A percentile compares a stretch with the other conserved stretches of the same genome.
Evolutionary conservation across 805 yeast genomes (phyloP).

Genomic region (Lipomyces starkeyi): DNA sequence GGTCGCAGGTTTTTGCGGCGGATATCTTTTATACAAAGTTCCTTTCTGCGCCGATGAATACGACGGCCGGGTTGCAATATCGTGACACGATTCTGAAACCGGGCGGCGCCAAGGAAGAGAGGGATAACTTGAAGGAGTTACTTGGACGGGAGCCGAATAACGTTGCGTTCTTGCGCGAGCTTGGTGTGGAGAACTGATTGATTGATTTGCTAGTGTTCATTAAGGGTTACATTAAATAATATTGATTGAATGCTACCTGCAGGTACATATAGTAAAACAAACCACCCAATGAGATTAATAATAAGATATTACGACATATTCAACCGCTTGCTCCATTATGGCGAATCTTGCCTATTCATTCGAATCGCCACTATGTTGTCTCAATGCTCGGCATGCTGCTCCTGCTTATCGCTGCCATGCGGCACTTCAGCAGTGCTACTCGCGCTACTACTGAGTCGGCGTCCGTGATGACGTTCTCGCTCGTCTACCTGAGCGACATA

Average conservation of each 20-base stretch:
- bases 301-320: too few relatives aligned
- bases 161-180: conserved; percentile 72
- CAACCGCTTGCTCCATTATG: too few relatives aligned
- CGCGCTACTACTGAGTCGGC: conserved; percentile 3
- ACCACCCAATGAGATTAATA: too few relatives aligned
- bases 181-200: conserved; percentile 50
- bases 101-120: conserved; percentile 77
- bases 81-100: conserved; percentile 70
- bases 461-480: neutral
- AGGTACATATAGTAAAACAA: too few relatives aligned
- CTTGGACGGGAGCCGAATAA: conserved; percentile 79
- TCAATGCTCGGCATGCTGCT: neutral
- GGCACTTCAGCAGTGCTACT: neutral
- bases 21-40: conserved; percentile 79
- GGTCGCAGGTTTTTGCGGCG: conserved; percentile 84
- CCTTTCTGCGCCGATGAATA: conserved; percentile 68
- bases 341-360: too few relatives aligned
- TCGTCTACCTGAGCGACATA: conserved; percentile 17
- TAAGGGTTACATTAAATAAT: neutral
- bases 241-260: neutral
- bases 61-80: conserved; percentile 65
- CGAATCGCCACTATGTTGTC: neutral
- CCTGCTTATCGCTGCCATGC: neutral
- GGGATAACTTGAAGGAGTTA: conserved; percentile 65
- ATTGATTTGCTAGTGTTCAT: neutral